Evolutionary conservation across 192 early-diverging fungal genomes (phyloP), one percentile per base, ranked within the genome.

Genomic region (Fimicolochytrium jonesii): DNA sequence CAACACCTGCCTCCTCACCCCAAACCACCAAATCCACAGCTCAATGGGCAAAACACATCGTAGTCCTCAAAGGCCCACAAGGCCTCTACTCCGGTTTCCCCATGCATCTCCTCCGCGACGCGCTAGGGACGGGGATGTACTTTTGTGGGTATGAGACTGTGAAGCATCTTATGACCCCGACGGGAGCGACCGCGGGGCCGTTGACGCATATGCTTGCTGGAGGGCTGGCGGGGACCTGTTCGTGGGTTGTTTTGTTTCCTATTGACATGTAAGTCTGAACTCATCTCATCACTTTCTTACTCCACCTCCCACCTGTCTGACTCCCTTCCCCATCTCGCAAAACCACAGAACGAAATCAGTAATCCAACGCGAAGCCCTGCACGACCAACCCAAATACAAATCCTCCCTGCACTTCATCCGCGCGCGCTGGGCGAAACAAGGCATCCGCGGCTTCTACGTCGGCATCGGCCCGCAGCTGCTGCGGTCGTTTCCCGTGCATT

Each of bases 231-330:
- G 80, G 80, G 6, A 70, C 74, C 4, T 30, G 71, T 2, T 65
- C 64, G 1, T 82, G 80, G 80, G 47, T 80, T 30, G 59, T 82
- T 6, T 41, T 82, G 32, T 82, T 68, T 56, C 80, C 80, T 18
- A 82, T 82, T 26, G 80, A 82, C 49, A 35, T 82, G 72, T 79
- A 66, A 45, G 68, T 69, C 26, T n/a, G n/a, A n/a, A n/a, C n/a
- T n/a, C n/a, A n/a, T n/a, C n/a, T 9, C 37, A 41, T 41, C 37
- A 41, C 37, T 9, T 11, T n/a, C 9, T 11, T 11, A 41, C n/a
- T 41, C n/a, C 35, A 17, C 26, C 58, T 11, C 45, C 17, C 0
- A 9, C 39, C 22, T 56, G 31, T 11, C 44, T 36, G 18, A 23
- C 22, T 26, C 0, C 6, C 31, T 25, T 18, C 52, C 29, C 3